A percentile compares a stretch with the other conserved stretches of the same genome.
Evolutionary conservation across 1,284 basidiomycete genomes (phyloP).

Genomic region (Amylostereum areolatum): DNA sequence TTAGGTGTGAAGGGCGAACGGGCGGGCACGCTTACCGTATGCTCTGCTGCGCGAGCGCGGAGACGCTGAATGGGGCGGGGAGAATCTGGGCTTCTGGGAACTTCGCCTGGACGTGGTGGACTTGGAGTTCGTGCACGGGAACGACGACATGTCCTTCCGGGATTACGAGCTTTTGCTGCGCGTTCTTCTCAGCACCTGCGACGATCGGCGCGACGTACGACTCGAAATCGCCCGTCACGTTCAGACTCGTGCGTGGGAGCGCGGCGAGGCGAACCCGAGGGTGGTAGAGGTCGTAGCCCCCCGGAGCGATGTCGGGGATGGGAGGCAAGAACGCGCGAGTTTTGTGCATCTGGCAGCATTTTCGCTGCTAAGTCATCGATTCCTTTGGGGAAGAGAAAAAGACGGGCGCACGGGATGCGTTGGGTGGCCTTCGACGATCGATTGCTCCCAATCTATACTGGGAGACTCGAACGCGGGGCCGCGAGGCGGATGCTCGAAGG

Average conservation of each 20-base stretch:
- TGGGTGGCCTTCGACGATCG: conserved; percentile 49
- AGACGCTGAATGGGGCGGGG: conserved; percentile 32
- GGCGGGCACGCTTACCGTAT: conserved; percentile 28
- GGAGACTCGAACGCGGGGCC: conserved; percentile 35
- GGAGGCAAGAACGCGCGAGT: conserved; percentile 42
- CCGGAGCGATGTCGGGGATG: conserved; percentile 34
- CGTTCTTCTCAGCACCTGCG: conserved; percentile 26
- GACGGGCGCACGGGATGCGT: conserved; percentile 40
- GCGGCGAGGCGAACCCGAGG: conserved; percentile 39
- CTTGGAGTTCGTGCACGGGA: conserved; percentile 47
- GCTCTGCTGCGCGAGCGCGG: conserved; percentile 43
- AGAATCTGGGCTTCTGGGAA: conserved; percentile 38
- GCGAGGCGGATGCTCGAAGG: conserved; percentile 37
- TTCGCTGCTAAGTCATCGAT: neutral
- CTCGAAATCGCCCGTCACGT: conserved; percentile 44
- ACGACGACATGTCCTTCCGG: conserved; percentile 31
- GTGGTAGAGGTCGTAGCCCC: conserved; percentile 38
- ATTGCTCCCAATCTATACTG: conserved; percentile 50
- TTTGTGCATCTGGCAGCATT: conserved; percentile 43
- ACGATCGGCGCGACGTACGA: conserved; percentile 31
- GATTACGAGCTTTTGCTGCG: conserved; percentile 25
- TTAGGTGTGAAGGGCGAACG: neutral
- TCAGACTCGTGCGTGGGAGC: conserved; percentile 31
- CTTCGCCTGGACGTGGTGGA: conserved; percentile 39
- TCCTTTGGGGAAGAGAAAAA: neutral